Conservation (phyloP, 176 grass and related monocot species). For the Miscanthus lutarioriparius region DNA sequence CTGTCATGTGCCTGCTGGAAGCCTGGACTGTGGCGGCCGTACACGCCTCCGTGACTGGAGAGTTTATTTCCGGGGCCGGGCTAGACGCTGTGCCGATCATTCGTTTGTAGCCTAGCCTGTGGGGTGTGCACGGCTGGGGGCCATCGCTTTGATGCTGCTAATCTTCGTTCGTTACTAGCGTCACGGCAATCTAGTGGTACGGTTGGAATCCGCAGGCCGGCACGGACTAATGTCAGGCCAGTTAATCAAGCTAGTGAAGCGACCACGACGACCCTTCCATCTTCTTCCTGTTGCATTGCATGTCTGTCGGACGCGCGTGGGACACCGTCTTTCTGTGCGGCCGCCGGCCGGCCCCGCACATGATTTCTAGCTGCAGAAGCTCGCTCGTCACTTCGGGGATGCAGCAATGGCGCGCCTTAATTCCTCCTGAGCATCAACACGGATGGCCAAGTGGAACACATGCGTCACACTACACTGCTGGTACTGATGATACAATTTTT, state of each 20-base stretch:
- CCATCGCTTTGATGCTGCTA: background rate
- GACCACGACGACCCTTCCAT: background rate
- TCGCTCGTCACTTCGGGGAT: background rate
- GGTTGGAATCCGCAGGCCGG: background rate
- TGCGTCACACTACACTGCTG: background rate
- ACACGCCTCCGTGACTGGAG: background rate
- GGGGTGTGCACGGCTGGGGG: background rate
- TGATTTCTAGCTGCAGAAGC: background rate
- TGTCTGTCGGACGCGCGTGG: background rate
- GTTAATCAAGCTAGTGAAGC: background rate
- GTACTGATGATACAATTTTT: no score
- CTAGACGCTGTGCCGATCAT: background rate
- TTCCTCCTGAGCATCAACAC: no score
- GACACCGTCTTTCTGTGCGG: no score
- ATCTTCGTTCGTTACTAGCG: background rate
- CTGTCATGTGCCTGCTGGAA: background rate
- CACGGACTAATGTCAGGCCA: background rate
- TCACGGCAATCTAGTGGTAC: background rate
- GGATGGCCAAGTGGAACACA: background rate
- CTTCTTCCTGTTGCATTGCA: background rate
- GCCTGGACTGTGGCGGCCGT: background rate
- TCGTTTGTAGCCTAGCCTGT: background rate
- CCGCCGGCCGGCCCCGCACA: background rate
- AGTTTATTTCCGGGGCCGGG: background rate
- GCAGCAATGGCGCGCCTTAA: background rate